Conservation (phyloP, 208 protist species). For the Leishmania tarentolae region DNA sequence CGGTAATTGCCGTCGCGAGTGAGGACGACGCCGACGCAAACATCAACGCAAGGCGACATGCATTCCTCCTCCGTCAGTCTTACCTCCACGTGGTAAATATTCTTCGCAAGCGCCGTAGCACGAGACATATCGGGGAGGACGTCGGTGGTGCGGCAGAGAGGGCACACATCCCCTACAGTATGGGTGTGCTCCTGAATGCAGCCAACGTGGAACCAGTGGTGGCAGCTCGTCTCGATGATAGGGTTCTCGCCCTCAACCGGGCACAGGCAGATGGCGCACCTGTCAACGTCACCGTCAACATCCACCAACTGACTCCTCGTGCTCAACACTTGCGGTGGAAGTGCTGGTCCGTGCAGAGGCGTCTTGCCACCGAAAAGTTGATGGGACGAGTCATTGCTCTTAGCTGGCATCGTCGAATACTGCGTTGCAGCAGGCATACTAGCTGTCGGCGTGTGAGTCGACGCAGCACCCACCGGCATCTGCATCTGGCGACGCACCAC, state of each 20-base stretch:
- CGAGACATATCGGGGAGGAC: constrained; percentile 42
- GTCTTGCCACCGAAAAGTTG: background rate
- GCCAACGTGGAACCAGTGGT: constrained; percentile 71
- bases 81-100: constrained; percentile 42
- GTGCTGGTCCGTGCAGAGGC: background rate
- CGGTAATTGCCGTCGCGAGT: constrained; percentile 38
- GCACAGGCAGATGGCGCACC: constrained; percentile 60
- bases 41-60: constrained; percentile 24
- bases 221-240: constrained; percentile 55
- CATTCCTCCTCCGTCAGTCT: constrained; percentile 29
- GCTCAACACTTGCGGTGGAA: background rate
- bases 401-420: background rate
- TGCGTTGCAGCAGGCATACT: background rate
- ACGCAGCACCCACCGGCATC: background rate
- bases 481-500: background rate
- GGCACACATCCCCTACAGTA: constrained; percentile 52
- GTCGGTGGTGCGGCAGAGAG: constrained; percentile 53
- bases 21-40: constrained; percentile 51
- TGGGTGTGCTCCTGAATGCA: constrained; percentile 55
- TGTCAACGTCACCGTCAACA: constrained; percentile 10
- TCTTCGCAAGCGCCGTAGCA: constrained; percentile 23
- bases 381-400: background rate
- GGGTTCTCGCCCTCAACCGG: constrained; percentile 34
- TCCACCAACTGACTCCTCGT: background rate
- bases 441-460: background rate